Base-by-base conservation (phyloP, 164 flowering plant genomes). In the Magnolia officinalis region DNA sequence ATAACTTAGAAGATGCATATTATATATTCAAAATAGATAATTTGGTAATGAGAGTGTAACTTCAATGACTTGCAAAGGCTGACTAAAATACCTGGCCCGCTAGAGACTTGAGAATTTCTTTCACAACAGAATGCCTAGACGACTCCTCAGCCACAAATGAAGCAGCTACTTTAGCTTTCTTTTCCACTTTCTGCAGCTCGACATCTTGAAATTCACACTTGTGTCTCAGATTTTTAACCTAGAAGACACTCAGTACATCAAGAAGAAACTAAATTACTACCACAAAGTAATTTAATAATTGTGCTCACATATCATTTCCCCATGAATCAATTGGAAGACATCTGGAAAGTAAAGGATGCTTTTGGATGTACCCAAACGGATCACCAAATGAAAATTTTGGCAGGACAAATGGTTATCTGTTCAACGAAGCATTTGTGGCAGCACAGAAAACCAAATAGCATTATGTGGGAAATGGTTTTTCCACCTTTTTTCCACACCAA, bases 171-270 rank as follows among this genome's bases (percentile, higher is more conserved):
- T 85, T 78, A n/a, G 89, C 86, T 77, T 76, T 80, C 58, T 78
- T 81, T 49, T 81, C 84, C 49, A 88, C 74, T 67, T 84, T 88
- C 67, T 86, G 86, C 55, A 91, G 77, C 87, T 90, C 93, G 20
- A 70, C 29, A 59, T 92, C 93, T 84, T 89, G 93, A 74, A 24
- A 52, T 45, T 88, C 88, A 79, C 86, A 84, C 78, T 85, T 92
- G 45, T 88, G 90, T 85, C 81, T 92, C 78, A 90, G 82, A 81
- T 58, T 81, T 78, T 73, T 90, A 61, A 91, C 80, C 99, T 96
- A 81, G 29, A 80, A 7, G 45, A 37, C 45, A 37, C 45, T 37
- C 45, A 5, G 45, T 37, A 37, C 45, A 37, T 37, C 45, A 37
- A 37, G 45, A 37, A 37, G 45, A 37, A 37, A 37, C 45, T 37